phyloP scores from a whole-genome alignment of 306 rosid species.

The Prinsepia uniflora region DNA sequence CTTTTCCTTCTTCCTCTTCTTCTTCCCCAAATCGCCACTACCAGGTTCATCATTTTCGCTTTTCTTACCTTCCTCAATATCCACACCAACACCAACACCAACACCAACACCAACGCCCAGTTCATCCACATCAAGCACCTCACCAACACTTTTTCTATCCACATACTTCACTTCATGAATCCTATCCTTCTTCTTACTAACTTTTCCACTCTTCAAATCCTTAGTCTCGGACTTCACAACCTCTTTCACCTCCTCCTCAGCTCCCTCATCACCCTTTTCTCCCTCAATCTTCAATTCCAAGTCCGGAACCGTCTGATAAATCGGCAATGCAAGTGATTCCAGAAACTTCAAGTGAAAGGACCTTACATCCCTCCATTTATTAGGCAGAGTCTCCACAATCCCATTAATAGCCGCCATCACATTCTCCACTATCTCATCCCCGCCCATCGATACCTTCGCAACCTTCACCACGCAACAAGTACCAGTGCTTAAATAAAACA shows the following conservation, averaged over 20 bases:
- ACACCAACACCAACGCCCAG: conserved; percentile 24
- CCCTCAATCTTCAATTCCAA: conserved; percentile 56
- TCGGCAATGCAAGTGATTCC: conserved; percentile 61
- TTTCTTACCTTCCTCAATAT: conserved; percentile 12
- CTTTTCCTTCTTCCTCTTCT: conserved; percentile 50
- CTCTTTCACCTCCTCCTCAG: conserved; percentile 14
- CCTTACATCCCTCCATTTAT: conserved; percentile 69
- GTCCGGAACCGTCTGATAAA: conserved; percentile 63
- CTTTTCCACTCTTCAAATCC: conserved; percentile 19
- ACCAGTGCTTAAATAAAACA: conserved; percentile 57
- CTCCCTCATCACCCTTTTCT: conserved; percentile 15
- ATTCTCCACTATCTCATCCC: conserved; percentile 53
- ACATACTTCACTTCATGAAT: conserved; percentile 69
- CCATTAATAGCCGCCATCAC: conserved; percentile 51
- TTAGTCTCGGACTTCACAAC: conserved; percentile 1
- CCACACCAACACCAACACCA: conserved; percentile 26
- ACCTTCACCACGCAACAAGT: conserved; percentile 77
- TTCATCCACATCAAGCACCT: conserved; percentile 27
- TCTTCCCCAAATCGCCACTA: conserved; percentile 18
- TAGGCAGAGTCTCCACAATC: conserved; percentile 52
- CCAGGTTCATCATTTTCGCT: conserved; percentile 22
- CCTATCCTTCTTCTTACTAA: conserved; percentile 56
- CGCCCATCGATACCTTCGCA: conserved; percentile 47
- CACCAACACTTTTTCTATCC: conserved; percentile 40
- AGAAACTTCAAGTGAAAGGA: conserved; percentile 71